Evolutionary conservation across 1,284 basidiomycete species (phyloP).

Genomic region (Fomitopsis schrenkii): DNA sequence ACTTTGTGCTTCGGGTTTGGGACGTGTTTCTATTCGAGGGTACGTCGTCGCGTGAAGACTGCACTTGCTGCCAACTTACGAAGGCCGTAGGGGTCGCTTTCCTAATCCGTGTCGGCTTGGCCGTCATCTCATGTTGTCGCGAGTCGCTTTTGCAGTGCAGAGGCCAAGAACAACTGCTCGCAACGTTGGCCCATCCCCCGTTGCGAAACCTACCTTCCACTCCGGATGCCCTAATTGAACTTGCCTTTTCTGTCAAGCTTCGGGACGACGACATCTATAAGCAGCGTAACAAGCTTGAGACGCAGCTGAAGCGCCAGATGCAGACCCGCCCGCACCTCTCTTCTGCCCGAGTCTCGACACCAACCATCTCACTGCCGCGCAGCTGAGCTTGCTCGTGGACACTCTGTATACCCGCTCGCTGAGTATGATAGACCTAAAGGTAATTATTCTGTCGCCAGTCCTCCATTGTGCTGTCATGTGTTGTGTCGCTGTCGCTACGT

Average conservation of each 20-base stretch:
- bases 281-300: conserved; percentile 68
- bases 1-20: conserved; percentile 78
- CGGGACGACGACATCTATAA: conserved; percentile 83
- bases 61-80: background rate
- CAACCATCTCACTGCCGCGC: conserved; percentile 21
- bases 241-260: conserved; percentile 63
- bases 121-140: conserved; percentile 65
- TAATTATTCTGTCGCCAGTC: background rate
- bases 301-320: conserved; percentile 57
- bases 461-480: background rate
- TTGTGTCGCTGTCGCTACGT: background rate
- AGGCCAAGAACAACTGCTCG: conserved; percentile 46
- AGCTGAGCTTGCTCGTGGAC: conserved; percentile 4
- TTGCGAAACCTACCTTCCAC: conserved; percentile 47
- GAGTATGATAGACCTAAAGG: background rate
- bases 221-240: conserved; percentile 61
- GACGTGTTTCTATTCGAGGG: conserved; percentile 88
- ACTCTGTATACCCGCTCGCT: background rate
- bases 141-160: conserved; percentile 51
- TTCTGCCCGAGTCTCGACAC: conserved; percentile 7
- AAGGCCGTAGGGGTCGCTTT: conserved; percentile 63
- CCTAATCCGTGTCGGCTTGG: conserved; percentile 77
- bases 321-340: conserved; percentile 30
- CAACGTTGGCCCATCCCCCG: conserved; percentile 50
- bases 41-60: conserved; percentile 23